A percentile compares a stretch with the other conserved stretches of the same genome.
phyloP scores from a whole-genome alignment of 768 basidiomycete species.

The Lactarius hengduanensis region DNA sequence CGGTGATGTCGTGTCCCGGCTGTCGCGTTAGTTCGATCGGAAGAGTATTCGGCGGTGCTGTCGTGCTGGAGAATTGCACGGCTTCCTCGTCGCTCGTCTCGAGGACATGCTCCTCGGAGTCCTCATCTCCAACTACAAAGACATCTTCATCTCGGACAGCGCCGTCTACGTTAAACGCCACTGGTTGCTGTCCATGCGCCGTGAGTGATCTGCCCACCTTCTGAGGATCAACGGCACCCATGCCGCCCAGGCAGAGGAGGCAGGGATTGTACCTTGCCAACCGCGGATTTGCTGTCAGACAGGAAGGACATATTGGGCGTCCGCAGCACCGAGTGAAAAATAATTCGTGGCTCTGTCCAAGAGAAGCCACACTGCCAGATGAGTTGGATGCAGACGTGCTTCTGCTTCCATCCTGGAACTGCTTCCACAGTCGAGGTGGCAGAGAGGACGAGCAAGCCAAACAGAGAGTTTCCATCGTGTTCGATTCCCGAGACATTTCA shows the following conservation, averaged over 20 bases:
- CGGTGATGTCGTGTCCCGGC: not conserved
- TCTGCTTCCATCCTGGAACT: not conserved
- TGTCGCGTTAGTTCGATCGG: not conserved
- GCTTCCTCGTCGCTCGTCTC: slow-evolving; percentile 6
- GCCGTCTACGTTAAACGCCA: slow-evolving; percentile 47
- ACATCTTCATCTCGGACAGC: slow-evolving; percentile 57
- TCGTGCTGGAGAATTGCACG: not conserved
- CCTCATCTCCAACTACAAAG: slow-evolving; percentile 66
- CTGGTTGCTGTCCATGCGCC: slow-evolving; percentile 17
- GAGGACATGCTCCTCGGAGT: slow-evolving; percentile 39
- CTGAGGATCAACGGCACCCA: slow-evolving; percentile 39
- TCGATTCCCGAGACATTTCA: not conserved
- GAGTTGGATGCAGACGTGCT: not conserved
- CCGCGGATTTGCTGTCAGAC: slow-evolving; percentile 59
- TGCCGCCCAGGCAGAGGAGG: slow-evolving; percentile 62
- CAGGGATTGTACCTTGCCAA: slow-evolving; percentile 71
- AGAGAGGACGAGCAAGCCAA: slow-evolving; percentile 62
- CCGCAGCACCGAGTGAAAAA: slow-evolving; percentile 64
- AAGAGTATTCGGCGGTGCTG: not conserved
- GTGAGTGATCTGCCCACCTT: slow-evolving; percentile 10
- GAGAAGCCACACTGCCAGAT: not conserved
- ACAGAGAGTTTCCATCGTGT: slow-evolving; percentile 41
- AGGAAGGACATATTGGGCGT: slow-evolving; percentile 61
- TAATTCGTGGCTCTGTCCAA: slow-evolving; percentile 27
- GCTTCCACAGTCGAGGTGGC: slow-evolving; percentile 38